These are phyloP conservation scores for Emergomyces orientalis DNA, from an alignment of 2,329 filamentous ascomycete genomes.

Conservation along the genomic window DNA sequence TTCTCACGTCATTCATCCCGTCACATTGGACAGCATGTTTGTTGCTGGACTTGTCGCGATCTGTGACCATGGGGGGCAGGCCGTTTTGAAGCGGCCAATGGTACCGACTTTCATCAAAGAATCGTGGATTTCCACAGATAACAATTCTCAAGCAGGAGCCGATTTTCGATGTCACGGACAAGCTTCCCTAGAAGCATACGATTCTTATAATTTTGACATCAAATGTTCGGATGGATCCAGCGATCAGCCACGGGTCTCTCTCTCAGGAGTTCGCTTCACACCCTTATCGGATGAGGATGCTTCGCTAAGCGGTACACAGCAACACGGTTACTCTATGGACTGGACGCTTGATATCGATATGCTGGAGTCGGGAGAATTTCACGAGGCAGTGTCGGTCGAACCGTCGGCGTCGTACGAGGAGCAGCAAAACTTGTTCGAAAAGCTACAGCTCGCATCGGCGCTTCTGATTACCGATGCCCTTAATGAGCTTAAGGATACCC, in stretches of 20 bases:
- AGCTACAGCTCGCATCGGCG: slow-evolving; percentile 24
- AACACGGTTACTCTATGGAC: slow-evolving; percentile 21
- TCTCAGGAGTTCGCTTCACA: slow-evolving; percentile 23
- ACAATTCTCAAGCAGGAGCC: slow-evolving; percentile 16
- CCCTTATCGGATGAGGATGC: slow-evolving; percentile 20
- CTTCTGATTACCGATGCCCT: slow-evolving; percentile 25
- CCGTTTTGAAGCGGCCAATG: slow-evolving; percentile 19
- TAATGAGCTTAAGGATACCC: slow-evolving; percentile 13
- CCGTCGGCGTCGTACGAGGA: slow-evolving; percentile 2
- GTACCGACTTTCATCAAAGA: slow-evolving; percentile 27
- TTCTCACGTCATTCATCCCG: slow-evolving; percentile 29
- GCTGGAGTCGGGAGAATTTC: slow-evolving; percentile 4
- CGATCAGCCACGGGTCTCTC: slow-evolving; percentile 14
- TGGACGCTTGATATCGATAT: slow-evolving; percentile 22
- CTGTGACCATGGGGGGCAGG: slow-evolving; percentile 19
- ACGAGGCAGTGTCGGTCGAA: slow-evolving; percentile 5
- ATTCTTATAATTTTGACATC: slow-evolving; percentile 18
- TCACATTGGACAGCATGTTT: slow-evolving; percentile 30
- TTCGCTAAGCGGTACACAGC: slow-evolving; percentile 13
- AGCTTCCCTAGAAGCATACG: slow-evolving; percentile 14
- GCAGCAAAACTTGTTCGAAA: slow-evolving; percentile 18
- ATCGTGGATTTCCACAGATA: slow-evolving; percentile 25
- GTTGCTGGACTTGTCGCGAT: slow-evolving; percentile 23
- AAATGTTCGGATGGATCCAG: slow-evolving; percentile 15
- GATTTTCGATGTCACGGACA: slow-evolving; percentile 22